These are phyloP conservation scores for Lichenothelia convexa DNA, from an alignment of 495 filamentous ascomycete genomes.

Conservation along the genomic window DNA sequence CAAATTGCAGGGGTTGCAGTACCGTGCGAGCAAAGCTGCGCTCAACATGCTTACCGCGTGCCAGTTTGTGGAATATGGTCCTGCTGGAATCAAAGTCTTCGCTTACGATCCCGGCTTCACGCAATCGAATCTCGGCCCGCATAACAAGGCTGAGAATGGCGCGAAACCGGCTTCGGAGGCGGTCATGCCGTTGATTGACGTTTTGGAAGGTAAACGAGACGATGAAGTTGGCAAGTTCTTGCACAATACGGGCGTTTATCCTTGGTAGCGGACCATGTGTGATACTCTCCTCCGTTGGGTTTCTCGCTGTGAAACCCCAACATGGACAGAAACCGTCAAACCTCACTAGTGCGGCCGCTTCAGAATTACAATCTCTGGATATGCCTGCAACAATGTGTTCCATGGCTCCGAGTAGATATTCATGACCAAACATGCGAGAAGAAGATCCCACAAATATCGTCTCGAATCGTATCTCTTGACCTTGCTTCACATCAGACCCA, in stretches of 20 bases:
- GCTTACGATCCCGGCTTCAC: slow-evolving; percentile 14
- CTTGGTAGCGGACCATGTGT: too few species aligned
- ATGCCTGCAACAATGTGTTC: too few species aligned
- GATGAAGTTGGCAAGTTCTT: slow-evolving; percentile 8
- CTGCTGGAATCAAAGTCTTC: slow-evolving; percentile 13
- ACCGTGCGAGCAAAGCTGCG: slow-evolving; percentile 27
- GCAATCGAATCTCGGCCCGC: slow-evolving; percentile 10
- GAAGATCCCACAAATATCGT: too few species aligned
- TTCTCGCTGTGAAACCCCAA: too few species aligned
- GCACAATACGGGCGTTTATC: slow-evolving; percentile 2
- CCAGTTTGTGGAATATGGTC: slow-evolving; percentile 7
- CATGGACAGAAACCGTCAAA: too few species aligned
- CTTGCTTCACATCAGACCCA: too few species aligned
- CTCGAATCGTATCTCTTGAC: too few species aligned
- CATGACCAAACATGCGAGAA: too few species aligned
- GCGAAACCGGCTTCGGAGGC: slow-evolving; percentile 9
- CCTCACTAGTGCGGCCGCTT: too few species aligned
- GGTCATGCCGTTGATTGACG: slow-evolving; percentile 11
- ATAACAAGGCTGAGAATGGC: slow-evolving; percentile 12
- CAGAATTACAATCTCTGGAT: too few species aligned
- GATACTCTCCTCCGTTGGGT: too few species aligned
- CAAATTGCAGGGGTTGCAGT: slow-evolving; percentile 11
- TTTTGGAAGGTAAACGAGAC: slow-evolving; percentile 10
- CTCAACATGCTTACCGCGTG: slow-evolving; percentile 23
- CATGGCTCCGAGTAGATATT: too few species aligned